Base-by-base conservation (phyloP, 345 rosid species). In the Salix koriyanagi region DNA sequence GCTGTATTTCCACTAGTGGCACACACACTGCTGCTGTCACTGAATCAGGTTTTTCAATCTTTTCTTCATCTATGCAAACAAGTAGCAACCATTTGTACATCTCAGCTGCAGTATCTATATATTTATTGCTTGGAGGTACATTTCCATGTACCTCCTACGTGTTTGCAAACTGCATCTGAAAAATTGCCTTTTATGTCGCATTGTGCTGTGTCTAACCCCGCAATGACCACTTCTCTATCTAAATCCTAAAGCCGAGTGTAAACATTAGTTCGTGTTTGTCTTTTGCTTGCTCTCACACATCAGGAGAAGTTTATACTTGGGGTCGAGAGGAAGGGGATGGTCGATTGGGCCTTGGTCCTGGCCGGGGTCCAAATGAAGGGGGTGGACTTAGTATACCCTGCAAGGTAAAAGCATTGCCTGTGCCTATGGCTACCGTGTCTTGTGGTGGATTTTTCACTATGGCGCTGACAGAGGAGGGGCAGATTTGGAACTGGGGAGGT, bases 311-410 rank as follows among this genome's bases (percentile, higher is more conserved):
- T 56, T 93, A 86, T 80, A 95, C 90, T 73, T 91, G 97, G 98
- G 98, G 97, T 78, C 86, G 97, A 83, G 98, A 95, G 67, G 97
- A 95, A 85, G 99, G 96, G 37, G 99, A 93, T 56, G 98, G 99
- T 32, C 89, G 99, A 79, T 83, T 95, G 73, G 99, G 99, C 66
- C 94, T 93, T 25, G 99, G 99, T 64, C 93, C 98, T 81, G 90
- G 88, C 8, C 83, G 90, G 34, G 98, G 99, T 65, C 99, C 97
- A 52, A 92, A 93, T 74, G 97, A 93, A 86, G 97, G 89, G 37
- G 99, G 97, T 72, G 94, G 98, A 70, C 90, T 89, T 68, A 91
- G 99, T 81, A 85, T 93, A 74, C 99, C 97, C n/a, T 90, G 91
- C 73, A 84, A 83, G 80, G 91, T 93, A 52, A 90, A 90, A 83